Conservation (phyloP, 2,329 filamentous ascomycete species). For the Coniosporium tulheliwenetii region DNA sequence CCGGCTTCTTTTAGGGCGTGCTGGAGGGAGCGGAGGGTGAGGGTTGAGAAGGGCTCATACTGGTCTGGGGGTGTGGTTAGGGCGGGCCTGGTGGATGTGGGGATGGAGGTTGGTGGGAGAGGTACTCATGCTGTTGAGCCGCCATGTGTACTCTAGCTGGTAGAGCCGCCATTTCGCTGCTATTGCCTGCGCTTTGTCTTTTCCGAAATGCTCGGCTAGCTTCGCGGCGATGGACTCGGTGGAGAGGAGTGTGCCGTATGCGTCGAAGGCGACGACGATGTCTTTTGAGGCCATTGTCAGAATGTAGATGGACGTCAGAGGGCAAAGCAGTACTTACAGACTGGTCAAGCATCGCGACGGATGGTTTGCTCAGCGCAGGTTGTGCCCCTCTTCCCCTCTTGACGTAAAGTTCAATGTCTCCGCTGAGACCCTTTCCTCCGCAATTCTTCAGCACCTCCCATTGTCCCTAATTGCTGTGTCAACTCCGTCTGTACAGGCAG, state of each 20-base stretch:
- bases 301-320: no score
- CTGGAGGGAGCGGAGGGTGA: slow-evolving; percentile 45
- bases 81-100: neutral
- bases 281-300: slow-evolving; percentile 3
- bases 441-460: no score
- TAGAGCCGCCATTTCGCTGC: slow-evolving; percentile 50
- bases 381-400: no score
- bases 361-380: no score
- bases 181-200: slow-evolving; percentile 40
- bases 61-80: slow-evolving; percentile 26
- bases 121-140: slow-evolving; percentile 59
- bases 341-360: no score
- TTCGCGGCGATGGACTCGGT: slow-evolving; percentile 51
- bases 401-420: no score
- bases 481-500: no score
- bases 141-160: slow-evolving; percentile 66
- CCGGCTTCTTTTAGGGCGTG: slow-evolving; percentile 48
- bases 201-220: slow-evolving; percentile 40
- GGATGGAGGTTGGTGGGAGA: slow-evolving; percentile 4
- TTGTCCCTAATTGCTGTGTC: no score
- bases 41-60: slow-evolving; percentile 45
- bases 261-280: slow-evolving; percentile 52
- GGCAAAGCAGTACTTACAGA: no score
- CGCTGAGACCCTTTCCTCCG: no score
- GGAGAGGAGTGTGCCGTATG: slow-evolving; percentile 61